Conservation (phyloP, 1,284 basidiomycete genomes). For the Papiliotrema terrestris region DNA sequence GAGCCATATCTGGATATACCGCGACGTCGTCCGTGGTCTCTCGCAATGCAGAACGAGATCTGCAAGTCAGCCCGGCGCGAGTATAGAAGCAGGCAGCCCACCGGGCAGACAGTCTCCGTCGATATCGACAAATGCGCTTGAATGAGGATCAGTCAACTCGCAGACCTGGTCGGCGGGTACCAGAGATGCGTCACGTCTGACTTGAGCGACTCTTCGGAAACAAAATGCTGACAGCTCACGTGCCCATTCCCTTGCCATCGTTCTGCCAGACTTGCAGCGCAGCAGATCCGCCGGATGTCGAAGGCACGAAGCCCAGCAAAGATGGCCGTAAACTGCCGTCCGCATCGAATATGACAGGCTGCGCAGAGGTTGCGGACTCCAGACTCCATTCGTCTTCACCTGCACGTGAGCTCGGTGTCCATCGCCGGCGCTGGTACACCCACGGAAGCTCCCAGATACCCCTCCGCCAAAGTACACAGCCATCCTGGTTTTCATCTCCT, state of each 20-base stretch:
- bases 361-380: constrained; percentile 42
- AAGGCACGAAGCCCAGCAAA: constrained; percentile 66
- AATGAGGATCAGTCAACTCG: constrained; percentile 78
- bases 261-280: constrained; percentile 22
- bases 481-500: constrained; percentile 57
- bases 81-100: constrained; percentile 37
- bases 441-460: constrained; percentile 66
- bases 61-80: constrained; percentile 27
- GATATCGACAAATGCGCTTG: constrained; percentile 90
- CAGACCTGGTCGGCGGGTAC: constrained; percentile 53
- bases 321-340: constrained; percentile 87
- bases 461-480: constrained; percentile 61
- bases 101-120: constrained; percentile 94
- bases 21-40: constrained; percentile 53
- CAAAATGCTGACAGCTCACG: constrained; percentile 18
- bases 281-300: constrained; percentile 11
- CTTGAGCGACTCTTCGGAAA: not conserved
- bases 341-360: constrained; percentile 82
- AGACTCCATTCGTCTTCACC: constrained; percentile 24
- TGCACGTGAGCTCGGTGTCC: constrained; percentile 1
- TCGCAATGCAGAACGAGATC: constrained; percentile 86
- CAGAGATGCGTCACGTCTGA: constrained; percentile 35
- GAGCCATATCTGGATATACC: constrained; percentile 85
- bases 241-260: constrained; percentile 21
- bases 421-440: constrained; percentile 25